phyloP scores from a whole-genome alignment of 176 grass and related monocot genomes.

The Lolium perenne region DNA sequence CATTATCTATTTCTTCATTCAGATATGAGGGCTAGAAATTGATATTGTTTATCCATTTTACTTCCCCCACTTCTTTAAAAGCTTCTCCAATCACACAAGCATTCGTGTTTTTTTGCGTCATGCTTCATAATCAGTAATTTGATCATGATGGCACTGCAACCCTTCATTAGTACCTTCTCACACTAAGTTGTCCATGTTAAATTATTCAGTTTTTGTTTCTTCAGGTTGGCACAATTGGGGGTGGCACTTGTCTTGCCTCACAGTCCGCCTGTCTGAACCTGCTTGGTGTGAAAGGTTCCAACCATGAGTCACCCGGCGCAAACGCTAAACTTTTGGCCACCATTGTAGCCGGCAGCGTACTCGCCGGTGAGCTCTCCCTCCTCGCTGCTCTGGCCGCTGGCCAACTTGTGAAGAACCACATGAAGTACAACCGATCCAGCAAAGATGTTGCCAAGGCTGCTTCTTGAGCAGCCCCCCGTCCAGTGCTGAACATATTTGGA shows the following conservation, averaged over 20 bases:
- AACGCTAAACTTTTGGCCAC: slow-evolving; percentile 69
- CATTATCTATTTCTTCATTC: too few relatives aligned
- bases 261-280: slow-evolving; percentile 78
- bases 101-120: background rate
- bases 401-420: slow-evolving; percentile 84
- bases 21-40: too few relatives aligned
- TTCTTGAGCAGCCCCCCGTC: slow-evolving; percentile 27
- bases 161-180: slow-evolving; percentile 33
- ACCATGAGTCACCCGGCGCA: slow-evolving; percentile 50
- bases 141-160: background rate
- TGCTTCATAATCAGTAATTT: background rate
- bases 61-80: too few relatives aligned
- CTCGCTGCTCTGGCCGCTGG: slow-evolving; percentile 69
- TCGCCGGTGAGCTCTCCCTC: slow-evolving; percentile 84
- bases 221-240: slow-evolving; percentile 85
- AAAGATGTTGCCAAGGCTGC: slow-evolving; percentile 53
- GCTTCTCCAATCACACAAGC: background rate
- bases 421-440: slow-evolving; percentile 85
- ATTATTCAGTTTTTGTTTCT: background rate
- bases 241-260: slow-evolving; percentile 74
- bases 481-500: slow-evolving; percentile 25
- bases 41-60: too few relatives aligned
- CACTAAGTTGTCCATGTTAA: slow-evolving; percentile 25
- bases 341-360: slow-evolving; percentile 73
- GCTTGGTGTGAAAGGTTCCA: slow-evolving; percentile 74